Evolutionary conservation across 345 rosid genomes (phyloP).

Genomic region (Mangifera indica): DNA sequence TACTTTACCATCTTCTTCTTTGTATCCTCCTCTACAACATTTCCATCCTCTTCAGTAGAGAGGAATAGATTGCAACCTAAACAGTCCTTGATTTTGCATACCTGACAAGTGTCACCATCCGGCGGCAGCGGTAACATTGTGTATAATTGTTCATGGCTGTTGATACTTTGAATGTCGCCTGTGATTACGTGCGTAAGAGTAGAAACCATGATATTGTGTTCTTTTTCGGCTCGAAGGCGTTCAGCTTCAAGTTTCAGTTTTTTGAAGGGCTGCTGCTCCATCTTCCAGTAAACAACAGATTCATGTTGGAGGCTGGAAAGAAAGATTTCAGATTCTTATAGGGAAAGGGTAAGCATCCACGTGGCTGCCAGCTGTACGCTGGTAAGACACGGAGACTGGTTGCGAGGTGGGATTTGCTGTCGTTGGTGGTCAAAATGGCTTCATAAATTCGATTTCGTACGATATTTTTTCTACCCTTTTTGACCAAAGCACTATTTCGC

Average conservation of each 20-base stretch:
- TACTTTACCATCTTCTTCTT: conserved; percentile 23
- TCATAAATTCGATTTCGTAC: no score
- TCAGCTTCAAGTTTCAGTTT: neutral
- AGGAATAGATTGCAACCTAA: conserved; percentile 24
- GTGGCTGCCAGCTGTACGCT: neutral
- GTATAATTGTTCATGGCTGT: neutral
- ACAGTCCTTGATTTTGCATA: conserved; percentile 13
- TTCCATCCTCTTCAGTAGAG: neutral
- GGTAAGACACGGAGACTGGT: neutral
- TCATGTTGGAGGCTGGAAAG: neutral
- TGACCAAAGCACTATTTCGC: no score
- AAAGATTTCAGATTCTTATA: neutral
- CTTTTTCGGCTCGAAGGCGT: conserved; percentile 6
- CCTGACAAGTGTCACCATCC: conserved; percentile 17
- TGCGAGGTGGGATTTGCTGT: neutral
- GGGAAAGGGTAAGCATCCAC: neutral
- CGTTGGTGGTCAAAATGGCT: no score
- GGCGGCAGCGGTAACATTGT: neutral
- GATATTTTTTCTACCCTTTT: no score
- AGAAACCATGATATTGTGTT: conserved; percentile 28
- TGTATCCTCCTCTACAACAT: neutral
- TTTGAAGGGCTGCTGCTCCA: neutral
- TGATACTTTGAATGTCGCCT: neutral
- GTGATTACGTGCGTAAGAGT: conserved; percentile 29
- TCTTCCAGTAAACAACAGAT: neutral